Evolutionary conservation across 805 yeast genomes (phyloP), one percentile per base, ranked within the genome.

Genomic region (Candida railenensis): DNA sequence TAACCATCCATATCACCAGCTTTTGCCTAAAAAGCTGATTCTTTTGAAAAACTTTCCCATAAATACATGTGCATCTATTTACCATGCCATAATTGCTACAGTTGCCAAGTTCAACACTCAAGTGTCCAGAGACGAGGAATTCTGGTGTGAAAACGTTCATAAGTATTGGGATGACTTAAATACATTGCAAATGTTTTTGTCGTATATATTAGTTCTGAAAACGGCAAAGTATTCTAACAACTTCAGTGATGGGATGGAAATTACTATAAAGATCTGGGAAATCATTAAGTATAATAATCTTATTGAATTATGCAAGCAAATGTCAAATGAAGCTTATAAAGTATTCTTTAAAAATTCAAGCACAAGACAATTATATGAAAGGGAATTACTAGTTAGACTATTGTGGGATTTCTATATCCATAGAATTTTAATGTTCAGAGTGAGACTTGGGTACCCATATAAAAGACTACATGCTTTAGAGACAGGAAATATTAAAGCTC

Each of bases 61-160:
- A 7, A 54, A 50, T 14, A 42, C 50, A 3, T 64, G 62, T 20
- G 42, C 59, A 15, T 52, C 67, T 0, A 42, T 64, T 3, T 44
- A 61, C 14, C 67, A 64, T 42, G 61, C 64, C 9, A 48, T 65
- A 2, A 52, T 65, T 25, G 55, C 66, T 11, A 53, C 44, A 4
- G 53, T 62, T 20, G 57, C 62, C 38, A 38, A 44, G n/a, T 37
- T 51, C 9, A 21, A 38, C 5, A 48, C 48, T 25, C 40, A 48
- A n/a, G 43, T 49, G 3, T 12, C 22, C 2, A 43, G 33, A 11
- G 53, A 52, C 37, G 65, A 63, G 34, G 22, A 42, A 3, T 45
- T 45, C 34, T 65, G 69, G 68, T 43, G 63, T 14, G 45, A 42
- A 15, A 51, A 51, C 2, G 53, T 52, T 25, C 49, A 49, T 44